Conservation (phyloP, 2,329 filamentous ascomycete species). For the Colletotrichum siamense region DNA sequence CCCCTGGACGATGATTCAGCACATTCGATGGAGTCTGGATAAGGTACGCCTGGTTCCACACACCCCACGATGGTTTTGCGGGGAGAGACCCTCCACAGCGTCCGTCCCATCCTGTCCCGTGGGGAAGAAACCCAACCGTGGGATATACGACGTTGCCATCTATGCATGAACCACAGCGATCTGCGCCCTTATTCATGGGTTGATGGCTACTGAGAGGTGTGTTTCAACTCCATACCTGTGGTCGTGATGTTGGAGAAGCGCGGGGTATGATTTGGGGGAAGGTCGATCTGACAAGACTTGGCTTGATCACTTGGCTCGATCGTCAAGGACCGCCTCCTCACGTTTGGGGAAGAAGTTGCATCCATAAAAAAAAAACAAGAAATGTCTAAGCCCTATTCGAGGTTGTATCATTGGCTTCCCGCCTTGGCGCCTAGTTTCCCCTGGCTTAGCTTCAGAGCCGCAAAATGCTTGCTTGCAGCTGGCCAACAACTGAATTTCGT, state of each 20-base stretch:
- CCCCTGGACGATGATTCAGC: background rate
- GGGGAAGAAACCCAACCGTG: background rate
- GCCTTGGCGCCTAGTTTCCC: background rate
- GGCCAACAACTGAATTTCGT: background rate
- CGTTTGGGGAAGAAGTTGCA: background rate
- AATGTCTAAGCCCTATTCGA: background rate
- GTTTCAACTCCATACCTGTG: background rate
- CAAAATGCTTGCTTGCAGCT: background rate
- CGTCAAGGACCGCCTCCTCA: background rate
- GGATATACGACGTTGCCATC: background rate
- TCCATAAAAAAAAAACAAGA: background rate
- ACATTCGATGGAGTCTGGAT: background rate
- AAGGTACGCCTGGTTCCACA: constrained; percentile 2
- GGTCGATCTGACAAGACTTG: background rate
- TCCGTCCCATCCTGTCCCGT: background rate
- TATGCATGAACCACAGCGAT: background rate
- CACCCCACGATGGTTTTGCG: background rate
- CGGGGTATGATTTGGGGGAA: background rate
- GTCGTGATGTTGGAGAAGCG: background rate
- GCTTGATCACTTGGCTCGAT: background rate
- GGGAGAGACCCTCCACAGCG: background rate
- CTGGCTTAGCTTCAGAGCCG: background rate
- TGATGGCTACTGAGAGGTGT: background rate
- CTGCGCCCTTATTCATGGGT: background rate
- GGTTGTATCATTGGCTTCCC: background rate